Conservation (phyloP, 495 filamentous ascomycete species). For the Podospora tetraspora region DNA sequence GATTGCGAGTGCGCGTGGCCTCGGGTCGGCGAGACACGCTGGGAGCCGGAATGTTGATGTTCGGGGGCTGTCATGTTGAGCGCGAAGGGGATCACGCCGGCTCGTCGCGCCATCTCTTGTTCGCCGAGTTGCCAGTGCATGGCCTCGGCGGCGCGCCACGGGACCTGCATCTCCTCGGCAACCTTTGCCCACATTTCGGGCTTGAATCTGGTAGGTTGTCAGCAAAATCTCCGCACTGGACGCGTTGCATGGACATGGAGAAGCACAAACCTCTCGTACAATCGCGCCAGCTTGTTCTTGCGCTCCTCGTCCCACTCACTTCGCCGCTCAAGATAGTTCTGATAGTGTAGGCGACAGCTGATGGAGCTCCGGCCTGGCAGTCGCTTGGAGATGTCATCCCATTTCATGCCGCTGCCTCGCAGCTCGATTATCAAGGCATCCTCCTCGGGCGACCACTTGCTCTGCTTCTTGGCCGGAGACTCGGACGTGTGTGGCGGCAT, state of each 20-base stretch:
- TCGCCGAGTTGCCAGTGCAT: constrained; percentile 99
- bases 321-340: constrained; percentile 90
- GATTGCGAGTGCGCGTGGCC: constrained; percentile 44
- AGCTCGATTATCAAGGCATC: constrained; percentile 85
- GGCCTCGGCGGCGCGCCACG: constrained; percentile 90
- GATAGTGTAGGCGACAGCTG: constrained; percentile 90
- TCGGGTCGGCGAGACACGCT: constrained; percentile 30
- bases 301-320: constrained; percentile 95
- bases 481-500: constrained; percentile 55
- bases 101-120: constrained; percentile 82
- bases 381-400: constrained; percentile 92
- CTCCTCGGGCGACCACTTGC: constrained; percentile 92
- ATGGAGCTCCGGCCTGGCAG: constrained; percentile 88
- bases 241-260: not conserved
- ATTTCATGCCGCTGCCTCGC: constrained; percentile 86
- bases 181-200: constrained; percentile 95
- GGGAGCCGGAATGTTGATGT: constrained; percentile 33
- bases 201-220: constrained; percentile 66
- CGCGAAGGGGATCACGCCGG: constrained; percentile 77
- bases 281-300: constrained; percentile 89
- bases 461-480: constrained; percentile 87
- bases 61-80: constrained; percentile 58
- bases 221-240: constrained; percentile 4
- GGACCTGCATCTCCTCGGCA: constrained; percentile 89
- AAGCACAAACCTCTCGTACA: constrained; percentile 82